Conservation (phyloP, 768 basidiomycete genomes). For the Boletus subcaerulescens region DNA sequence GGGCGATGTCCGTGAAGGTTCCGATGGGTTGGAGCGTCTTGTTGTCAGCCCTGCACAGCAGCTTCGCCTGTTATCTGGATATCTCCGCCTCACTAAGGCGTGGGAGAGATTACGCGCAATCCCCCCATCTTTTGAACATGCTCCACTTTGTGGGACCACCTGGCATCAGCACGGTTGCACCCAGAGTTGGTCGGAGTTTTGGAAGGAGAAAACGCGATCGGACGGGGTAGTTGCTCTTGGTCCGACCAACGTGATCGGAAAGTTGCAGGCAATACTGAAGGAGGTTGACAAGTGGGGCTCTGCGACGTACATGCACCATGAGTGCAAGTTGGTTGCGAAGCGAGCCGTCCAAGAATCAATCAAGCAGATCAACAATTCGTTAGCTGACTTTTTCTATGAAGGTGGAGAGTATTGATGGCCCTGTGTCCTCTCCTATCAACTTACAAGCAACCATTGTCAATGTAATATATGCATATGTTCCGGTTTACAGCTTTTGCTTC, state of each 20-base stretch:
- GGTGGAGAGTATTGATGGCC: conserved; percentile 28
- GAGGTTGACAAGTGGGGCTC: conserved; percentile 71
- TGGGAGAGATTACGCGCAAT: conserved; percentile 63
- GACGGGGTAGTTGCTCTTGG: conserved; percentile 59
- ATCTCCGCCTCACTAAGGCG: conserved; percentile 59
- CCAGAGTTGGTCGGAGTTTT: conserved; percentile 75
- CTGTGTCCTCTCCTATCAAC: not conserved
- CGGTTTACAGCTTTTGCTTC: conserved; percentile 21
- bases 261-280: conserved; percentile 57
- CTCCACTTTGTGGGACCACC: conserved; percentile 57
- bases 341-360: conserved; percentile 54
- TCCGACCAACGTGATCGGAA: conserved; percentile 65
- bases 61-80: conserved; percentile 64
- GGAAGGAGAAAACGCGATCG: conserved; percentile 69
- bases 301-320: conserved; percentile 77
- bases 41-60: conserved; percentile 57
- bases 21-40: conserved; percentile 44
- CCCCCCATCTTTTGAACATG: conserved; percentile 65
- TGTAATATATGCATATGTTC: not conserved
- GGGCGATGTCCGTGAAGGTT: conserved; percentile 31
- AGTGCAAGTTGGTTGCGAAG: conserved; percentile 60
- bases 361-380: conserved; percentile 52
- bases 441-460: not conserved
- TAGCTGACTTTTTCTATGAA: conserved; percentile 61
- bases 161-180: conserved; percentile 74